A percentile compares a stretch with the other conserved stretches of the same genome.
phyloP scores from a whole-genome alignment of 441 rosid genomes.

The Corymbia citriodora region DNA sequence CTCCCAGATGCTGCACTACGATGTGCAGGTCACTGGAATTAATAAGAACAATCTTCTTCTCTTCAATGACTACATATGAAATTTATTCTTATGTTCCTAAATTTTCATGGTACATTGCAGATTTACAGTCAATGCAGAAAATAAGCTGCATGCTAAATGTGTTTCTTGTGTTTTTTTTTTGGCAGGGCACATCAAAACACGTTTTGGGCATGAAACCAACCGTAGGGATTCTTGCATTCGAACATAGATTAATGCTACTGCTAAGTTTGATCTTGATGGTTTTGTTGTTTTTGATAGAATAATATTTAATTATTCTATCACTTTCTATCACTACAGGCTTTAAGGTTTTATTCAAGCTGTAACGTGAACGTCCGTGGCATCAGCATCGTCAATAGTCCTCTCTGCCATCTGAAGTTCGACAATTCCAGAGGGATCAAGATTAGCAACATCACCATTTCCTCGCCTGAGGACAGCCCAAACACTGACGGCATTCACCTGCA shows the following conservation, averaged over 20 bases:
- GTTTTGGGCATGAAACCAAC: conserved; percentile 73
- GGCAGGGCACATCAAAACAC: conserved; percentile 46
- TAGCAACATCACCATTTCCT: conserved; percentile 54
- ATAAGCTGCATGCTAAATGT: background rate
- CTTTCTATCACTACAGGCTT: conserved; percentile 32
- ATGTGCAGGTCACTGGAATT: background rate
- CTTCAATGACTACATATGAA: background rate
- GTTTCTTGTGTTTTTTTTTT: background rate
- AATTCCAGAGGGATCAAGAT: conserved; percentile 51
- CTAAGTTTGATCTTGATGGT: background rate
- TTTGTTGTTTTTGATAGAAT: background rate
- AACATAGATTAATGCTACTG: background rate
- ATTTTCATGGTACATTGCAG: background rate
- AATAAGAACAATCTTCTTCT: background rate
- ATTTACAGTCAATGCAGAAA: background rate
- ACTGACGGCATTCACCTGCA: conserved; percentile 94
- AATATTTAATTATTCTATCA: too few relatives aligned
- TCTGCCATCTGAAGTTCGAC: conserved; percentile 86
- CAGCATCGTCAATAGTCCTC: conserved; percentile 63
- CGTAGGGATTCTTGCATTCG: conserved; percentile 21
- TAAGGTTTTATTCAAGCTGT: conserved; percentile 64
- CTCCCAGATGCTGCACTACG: conserved; percentile 1
- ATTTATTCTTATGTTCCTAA: background rate
- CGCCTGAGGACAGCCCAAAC: conserved; percentile 75
- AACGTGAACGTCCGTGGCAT: conserved; percentile 74